Conservation (phyloP, 2,329 filamentous ascomycete species). For the Karstenula rhodostoma region DNA sequence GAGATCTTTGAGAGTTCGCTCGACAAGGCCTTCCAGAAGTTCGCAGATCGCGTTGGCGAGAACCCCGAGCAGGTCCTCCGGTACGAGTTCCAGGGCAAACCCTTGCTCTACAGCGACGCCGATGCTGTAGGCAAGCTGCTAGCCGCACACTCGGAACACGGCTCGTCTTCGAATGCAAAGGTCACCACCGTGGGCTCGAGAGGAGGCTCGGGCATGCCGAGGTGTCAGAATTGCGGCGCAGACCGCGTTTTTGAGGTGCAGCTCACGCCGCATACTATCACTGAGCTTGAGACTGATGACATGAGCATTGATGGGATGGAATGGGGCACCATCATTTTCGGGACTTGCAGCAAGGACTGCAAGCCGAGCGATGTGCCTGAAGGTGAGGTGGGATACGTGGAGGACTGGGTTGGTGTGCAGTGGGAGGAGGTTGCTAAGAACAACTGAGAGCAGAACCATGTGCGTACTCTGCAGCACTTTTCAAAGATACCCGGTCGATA, state of each 20-base stretch:
- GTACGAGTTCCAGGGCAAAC: slow-evolving; percentile 58
- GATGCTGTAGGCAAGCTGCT: slow-evolving; percentile 78
- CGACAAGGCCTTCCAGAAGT: slow-evolving; percentile 60
- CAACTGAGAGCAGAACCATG: slow-evolving; percentile 7
- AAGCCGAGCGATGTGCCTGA: slow-evolving; percentile 64
- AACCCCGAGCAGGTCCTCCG: slow-evolving; percentile 61
- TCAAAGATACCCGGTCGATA: not conserved
- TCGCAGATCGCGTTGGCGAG: slow-evolving; percentile 59
- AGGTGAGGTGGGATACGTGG: slow-evolving; percentile 78
- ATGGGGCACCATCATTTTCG: slow-evolving; percentile 92
- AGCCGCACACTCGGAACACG: slow-evolving; percentile 40
- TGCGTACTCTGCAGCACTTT: not conserved
- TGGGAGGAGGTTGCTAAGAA: slow-evolving; percentile 77
- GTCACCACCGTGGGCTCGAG: slow-evolving; percentile 36
- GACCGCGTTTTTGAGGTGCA: slow-evolving; percentile 89
- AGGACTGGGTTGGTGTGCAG: slow-evolving; percentile 98
- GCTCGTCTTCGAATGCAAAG: slow-evolving; percentile 34
- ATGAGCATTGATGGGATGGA: slow-evolving; percentile 84
- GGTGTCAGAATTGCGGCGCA: slow-evolving; percentile 78
- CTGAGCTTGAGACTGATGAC: slow-evolving; percentile 81
- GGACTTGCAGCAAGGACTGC: slow-evolving; percentile 84
- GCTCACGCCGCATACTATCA: slow-evolving; percentile 88
- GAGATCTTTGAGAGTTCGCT: slow-evolving; percentile 58
- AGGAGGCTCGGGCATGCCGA: slow-evolving; percentile 65
- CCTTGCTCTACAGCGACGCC: slow-evolving; percentile 78